Base-by-base conservation (phyloP, 306 rosid genomes). In the Vigna unguiculata region DNA sequence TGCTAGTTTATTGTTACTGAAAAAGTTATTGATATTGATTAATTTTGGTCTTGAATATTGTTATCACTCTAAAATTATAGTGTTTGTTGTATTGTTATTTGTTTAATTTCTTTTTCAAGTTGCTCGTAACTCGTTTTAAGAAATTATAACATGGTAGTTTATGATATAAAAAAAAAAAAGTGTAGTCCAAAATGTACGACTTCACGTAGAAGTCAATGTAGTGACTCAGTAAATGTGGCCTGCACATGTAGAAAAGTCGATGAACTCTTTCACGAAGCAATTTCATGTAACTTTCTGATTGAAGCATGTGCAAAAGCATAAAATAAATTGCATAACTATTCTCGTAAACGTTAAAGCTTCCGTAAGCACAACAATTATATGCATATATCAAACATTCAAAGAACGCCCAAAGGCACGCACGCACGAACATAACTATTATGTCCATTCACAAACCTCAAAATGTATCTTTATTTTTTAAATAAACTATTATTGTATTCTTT, bases 161-260 rank as follows among this genome's bases (percentile, higher is more conserved):
- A 12, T 11, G 48, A 12, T 43, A 2, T 3, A 53, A 1, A 30
- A 28, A 43, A 53, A 1, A 30, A 28, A 43, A 30, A 80, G 12
- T n/a, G n/a, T 20, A 34, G 59, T 72, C 76, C 5, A 51, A 59
- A 66, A 67, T 21, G 30, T 4, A 45, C 60, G 22, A 40, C 40
- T 70, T 52, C 34, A 67, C 46, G 75, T 77, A 80, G 41, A 63
- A 67, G 69, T 66, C 62, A 32, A 4, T 32, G 1, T 5, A 32
- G 36, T 28, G 32, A 28, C 32, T 28, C 32, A 32, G 1, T 32
- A 5, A 32, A 32, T 32, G 6, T 28, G 43, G 12, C 60, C 6
- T 55, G 51, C 83, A 69, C 83, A 78, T 81, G 83, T 11, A 47
- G n/a, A 38, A 69, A 81, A 79, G 75, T 81, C 71, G 32, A 59